Evolutionary conservation across 202 grass and related monocot genomes (phyloP).

Genomic region (Carex sylvatica): DNA sequence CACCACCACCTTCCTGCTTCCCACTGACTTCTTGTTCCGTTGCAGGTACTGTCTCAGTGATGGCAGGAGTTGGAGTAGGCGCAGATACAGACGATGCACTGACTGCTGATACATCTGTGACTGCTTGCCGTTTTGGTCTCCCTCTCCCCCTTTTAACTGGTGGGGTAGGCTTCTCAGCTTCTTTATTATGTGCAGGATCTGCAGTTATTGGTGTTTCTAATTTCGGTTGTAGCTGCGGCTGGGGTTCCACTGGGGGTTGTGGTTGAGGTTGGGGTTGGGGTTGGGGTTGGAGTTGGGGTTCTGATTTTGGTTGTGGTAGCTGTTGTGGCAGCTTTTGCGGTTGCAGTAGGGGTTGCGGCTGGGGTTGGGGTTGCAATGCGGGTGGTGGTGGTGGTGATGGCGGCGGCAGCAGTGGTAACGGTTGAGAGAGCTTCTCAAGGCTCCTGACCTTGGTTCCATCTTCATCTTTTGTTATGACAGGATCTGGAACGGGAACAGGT

Average conservation of each 20-base stretch:
- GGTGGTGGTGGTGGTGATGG: background rate
- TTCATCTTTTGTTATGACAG: conserved; percentile 44
- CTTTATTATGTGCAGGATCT: background rate
- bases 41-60: conserved; percentile 37
- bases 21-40: conserved; percentile 30
- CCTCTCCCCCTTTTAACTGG: conserved; percentile 86
- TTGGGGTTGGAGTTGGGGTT: conserved; percentile 1
- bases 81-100: conserved; percentile 22
- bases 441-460: conserved; percentile 40
- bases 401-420: conserved; percentile 32
- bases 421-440: conserved; percentile 44
- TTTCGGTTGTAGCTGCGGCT: background rate
- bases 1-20: conserved; percentile 33
- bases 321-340: background rate
- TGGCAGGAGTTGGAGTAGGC: conserved; percentile 25
- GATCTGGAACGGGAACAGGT: conserved; percentile 11
- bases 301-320: background rate
- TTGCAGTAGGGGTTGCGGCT: background rate
- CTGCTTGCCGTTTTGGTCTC: conserved; percentile 67
- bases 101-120: conserved; percentile 22
- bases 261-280: background rate
- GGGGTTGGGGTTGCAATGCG: background rate
- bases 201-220: background rate
- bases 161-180: conserved; percentile 35
- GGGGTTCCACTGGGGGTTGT: background rate